Conservation (phyloP, 2,329 filamentous ascomycete species). For the Dothistroma pini region DNA sequence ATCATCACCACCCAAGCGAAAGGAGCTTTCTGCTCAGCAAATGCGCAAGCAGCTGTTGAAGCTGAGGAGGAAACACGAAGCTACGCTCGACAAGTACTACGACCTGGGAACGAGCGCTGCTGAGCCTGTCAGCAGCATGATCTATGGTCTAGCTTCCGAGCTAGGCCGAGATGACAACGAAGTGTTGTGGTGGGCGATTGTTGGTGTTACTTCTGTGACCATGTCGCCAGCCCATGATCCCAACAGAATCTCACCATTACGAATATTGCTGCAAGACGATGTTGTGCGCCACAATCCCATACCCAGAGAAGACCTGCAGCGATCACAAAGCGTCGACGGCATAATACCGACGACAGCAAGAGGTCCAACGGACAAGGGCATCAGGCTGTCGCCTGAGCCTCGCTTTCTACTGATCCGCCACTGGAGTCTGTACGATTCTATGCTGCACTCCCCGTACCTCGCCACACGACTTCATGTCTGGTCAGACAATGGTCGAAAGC, state of each 20-base stretch:
- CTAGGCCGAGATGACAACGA: slow-evolving; percentile 96
- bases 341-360: slow-evolving; percentile 84
- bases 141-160: slow-evolving; percentile 92
- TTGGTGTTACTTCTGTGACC: slow-evolving; percentile 91
- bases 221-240: slow-evolving; percentile 64
- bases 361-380: slow-evolving; percentile 86
- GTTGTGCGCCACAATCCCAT: slow-evolving; percentile 89
- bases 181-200: slow-evolving; percentile 88
- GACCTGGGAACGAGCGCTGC: slow-evolving; percentile 83
- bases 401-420: slow-evolving; percentile 89
- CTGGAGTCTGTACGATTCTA: slow-evolving; percentile 97
- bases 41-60: slow-evolving; percentile 70
- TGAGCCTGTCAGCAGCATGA: slow-evolving; percentile 88
- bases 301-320: slow-evolving; percentile 49
- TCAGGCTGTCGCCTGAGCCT: slow-evolving; percentile 88
- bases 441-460: slow-evolving; percentile 95
- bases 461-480: slow-evolving; percentile 90
- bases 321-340: slow-evolving; percentile 64
- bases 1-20: slow-evolving; percentile 57
- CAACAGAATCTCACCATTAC: slow-evolving; percentile 68
- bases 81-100: slow-evolving; percentile 77
- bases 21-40: slow-evolving; percentile 65
- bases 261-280: slow-evolving; percentile 85
- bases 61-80: slow-evolving; percentile 73
- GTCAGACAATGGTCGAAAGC: slow-evolving; percentile 83